phyloP scores from a whole-genome alignment of 257 asterid species.

The Gentiana straminea region DNA sequence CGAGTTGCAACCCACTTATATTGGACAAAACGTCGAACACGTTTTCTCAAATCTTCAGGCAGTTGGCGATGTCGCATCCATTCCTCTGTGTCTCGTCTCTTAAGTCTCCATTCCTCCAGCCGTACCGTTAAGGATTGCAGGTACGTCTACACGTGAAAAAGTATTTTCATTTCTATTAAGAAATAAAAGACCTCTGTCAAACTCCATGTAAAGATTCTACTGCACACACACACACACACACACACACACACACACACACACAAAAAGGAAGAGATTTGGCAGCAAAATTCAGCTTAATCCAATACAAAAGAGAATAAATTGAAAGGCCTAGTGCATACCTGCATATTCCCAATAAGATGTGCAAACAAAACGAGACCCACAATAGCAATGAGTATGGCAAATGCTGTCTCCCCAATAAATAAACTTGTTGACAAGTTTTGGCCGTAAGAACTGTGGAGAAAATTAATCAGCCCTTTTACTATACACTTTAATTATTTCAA shows the following conservation, averaged over 20 bases:
- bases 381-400: conserved; percentile 84
- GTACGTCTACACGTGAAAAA: conserved; percentile 53
- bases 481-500: neutral
- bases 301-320: too few relatives aligned
- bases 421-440: conserved; percentile 86
- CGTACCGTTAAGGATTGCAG: conserved; percentile 76
- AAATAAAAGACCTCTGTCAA: neutral
- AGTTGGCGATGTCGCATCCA: conserved; percentile 99
- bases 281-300: neutral
- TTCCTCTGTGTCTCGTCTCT: conserved; percentile 86
- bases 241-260: neutral
- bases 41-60: conserved; percentile 73
- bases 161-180: too few relatives aligned
- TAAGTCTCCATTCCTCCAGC: conserved; percentile 90
- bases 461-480: conserved; percentile 4
- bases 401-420: conserved; percentile 73
- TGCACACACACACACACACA: neutral
- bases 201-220: too few relatives aligned
- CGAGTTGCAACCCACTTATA: conserved; percentile 96
- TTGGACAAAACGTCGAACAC: conserved; percentile 80
- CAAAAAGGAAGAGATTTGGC: too few relatives aligned
- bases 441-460: conserved; percentile 63
- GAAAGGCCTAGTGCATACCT: conserved; percentile 30
- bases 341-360: conserved; percentile 95
- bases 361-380: conserved; percentile 80